A percentile compares a stretch with the other conserved stretches of the same genome.
Conservation (phyloP, 192 early-diverging fungal genomes). For the Diversispora epigaea region DNA sequence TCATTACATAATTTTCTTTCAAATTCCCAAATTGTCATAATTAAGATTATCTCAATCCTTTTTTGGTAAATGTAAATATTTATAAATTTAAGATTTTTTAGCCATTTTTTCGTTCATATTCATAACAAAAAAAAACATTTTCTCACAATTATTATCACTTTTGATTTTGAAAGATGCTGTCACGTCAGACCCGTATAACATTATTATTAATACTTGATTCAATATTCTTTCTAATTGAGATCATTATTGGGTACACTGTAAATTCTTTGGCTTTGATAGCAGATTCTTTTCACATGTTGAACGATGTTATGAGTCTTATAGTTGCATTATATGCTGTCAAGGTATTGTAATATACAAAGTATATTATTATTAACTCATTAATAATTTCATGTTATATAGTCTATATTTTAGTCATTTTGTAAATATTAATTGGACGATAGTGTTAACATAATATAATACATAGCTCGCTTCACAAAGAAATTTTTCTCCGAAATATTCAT, state of each 20-base stretch:
- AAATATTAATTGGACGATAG: background rate
- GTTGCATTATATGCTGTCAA: conserved; percentile 81
- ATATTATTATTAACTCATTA: background rate
- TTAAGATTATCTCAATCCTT: no score
- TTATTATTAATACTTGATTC: conserved; percentile 62
- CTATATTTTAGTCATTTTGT: background rate
- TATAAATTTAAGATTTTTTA: no score
- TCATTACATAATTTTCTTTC: no score
- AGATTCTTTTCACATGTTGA: conserved; percentile 93
- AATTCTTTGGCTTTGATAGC: conserved; percentile 83
- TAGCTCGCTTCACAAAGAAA: conserved; percentile 63
- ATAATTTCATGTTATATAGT: background rate
- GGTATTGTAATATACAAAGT: conserved; percentile 35
- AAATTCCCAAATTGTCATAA: no score
- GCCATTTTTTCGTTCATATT: no score
- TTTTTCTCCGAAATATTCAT: conserved; percentile 68
- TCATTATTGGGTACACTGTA: conserved; percentile 73
- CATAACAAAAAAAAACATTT: no score
- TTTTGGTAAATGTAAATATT: no score
- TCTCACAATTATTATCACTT: no score
- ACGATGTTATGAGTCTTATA: conserved; percentile 72
- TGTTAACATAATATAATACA: background rate
- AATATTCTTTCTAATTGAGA: conserved; percentile 76
- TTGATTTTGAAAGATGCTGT: conserved; percentile 35
- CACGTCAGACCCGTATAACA: conserved; percentile 56